phyloP scores from a whole-genome alignment of 2,329 filamentous ascomycete species.

The Talaromyces sp. region DNA sequence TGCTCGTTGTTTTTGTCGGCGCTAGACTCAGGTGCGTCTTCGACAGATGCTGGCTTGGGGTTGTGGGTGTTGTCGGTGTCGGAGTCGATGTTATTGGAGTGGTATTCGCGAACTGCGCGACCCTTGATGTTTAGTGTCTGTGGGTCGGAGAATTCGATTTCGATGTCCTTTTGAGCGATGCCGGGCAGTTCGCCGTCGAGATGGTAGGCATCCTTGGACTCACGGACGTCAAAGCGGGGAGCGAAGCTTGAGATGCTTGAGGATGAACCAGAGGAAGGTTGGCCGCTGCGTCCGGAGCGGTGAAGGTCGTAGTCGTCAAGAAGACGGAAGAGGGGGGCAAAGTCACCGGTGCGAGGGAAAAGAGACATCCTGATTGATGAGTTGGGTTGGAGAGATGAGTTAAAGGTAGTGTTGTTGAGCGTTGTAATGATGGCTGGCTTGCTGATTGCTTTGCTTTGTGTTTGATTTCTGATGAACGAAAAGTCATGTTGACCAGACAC shows the following conservation, averaged over 20 bases:
- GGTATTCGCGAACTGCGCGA: slow-evolving; percentile 29
- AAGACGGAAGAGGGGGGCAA: slow-evolving; percentile 37
- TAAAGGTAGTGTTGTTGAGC: background rate
- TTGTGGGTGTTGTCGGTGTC: background rate
- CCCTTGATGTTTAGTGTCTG: slow-evolving; percentile 41
- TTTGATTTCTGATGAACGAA: slow-evolving; percentile 8
- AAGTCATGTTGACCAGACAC: background rate
- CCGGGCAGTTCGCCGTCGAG: slow-evolving; percentile 44
- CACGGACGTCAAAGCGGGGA: slow-evolving; percentile 42
- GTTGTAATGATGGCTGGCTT: background rate
- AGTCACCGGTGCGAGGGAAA: slow-evolving; percentile 26
- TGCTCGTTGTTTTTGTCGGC: slow-evolving; percentile 20
- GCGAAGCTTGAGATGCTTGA: slow-evolving; percentile 27
- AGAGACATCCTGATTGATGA: slow-evolving; percentile 21
- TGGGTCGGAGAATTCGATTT: slow-evolving; percentile 42
- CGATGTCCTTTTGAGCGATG: slow-evolving; percentile 40
- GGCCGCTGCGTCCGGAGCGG: slow-evolving; percentile 19
- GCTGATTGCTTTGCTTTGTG: background rate
- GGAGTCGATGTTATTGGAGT: slow-evolving; percentile 14
- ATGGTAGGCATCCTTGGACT: slow-evolving; percentile 37
- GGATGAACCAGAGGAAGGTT: slow-evolving; percentile 5
- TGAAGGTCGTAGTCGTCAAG: slow-evolving; percentile 34
- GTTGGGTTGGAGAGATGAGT: background rate
- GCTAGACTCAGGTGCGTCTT: slow-evolving; percentile 22
- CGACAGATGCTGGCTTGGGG: slow-evolving; percentile 15